Conservation (phyloP, 257 asterid genomes). For the Cordia subcordata region DNA sequence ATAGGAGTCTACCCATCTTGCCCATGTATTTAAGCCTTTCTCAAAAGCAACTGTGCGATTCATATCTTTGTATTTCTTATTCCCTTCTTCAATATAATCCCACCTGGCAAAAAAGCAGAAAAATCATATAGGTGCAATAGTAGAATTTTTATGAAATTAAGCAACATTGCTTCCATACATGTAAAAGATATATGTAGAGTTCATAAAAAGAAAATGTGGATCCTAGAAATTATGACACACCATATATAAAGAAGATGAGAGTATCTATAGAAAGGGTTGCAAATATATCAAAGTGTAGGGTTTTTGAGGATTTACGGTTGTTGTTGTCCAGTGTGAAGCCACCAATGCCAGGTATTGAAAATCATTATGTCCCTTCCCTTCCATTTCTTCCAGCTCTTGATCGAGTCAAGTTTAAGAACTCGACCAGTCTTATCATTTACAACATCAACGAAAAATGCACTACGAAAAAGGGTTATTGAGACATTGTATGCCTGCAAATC, state of each 20-base stretch:
- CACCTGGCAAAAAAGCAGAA: conserved; percentile 20
- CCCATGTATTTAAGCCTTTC: conserved; percentile 30
- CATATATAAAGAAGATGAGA: no score
- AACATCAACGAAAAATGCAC: conserved; percentile 53
- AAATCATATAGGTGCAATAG: no score
- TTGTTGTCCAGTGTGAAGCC: conserved; percentile 43
- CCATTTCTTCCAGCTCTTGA: conserved; percentile 44
- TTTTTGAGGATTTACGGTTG: conserved; percentile 42
- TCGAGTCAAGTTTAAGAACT: conserved; percentile 43
- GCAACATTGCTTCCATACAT: no score
- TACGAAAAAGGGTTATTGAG: conserved; percentile 20
- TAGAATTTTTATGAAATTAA: no score
- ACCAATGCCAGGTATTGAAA: conserved; percentile 81
- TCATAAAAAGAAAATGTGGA: no score
- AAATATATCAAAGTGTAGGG: background rate
- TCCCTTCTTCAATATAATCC: conserved; percentile 25
- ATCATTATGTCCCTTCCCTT: conserved; percentile 44
- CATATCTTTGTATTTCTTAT: conserved; percentile 16
- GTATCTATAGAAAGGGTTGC: no score
- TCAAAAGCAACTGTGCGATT: conserved; percentile 23
- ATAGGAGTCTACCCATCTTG: conserved; percentile 22
- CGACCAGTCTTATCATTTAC: conserved; percentile 26
- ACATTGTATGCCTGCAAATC: conserved; percentile 45
- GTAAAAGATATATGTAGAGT: no score
- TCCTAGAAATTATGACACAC: no score